Evolutionary conservation across 2,329 filamentous ascomycete species (phyloP).

Genomic region (Sarocladium kiliense): DNA sequence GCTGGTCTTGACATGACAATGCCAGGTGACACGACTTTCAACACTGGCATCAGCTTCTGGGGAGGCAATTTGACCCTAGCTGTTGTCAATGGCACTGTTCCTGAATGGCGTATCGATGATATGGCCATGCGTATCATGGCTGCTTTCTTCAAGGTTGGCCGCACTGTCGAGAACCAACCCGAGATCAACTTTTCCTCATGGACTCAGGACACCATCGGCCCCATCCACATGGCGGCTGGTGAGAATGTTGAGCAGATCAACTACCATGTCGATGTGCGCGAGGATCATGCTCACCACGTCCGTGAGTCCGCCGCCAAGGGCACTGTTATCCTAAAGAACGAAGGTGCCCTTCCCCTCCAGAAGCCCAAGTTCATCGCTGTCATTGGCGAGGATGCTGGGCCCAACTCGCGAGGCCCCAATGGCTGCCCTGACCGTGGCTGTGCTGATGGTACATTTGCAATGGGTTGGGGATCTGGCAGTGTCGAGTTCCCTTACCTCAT

Average conservation of each 20-base stretch:
- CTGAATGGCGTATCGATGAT: slow-evolving; percentile 83
- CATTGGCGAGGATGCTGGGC: slow-evolving; percentile 78
- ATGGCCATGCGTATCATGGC: slow-evolving; percentile 83
- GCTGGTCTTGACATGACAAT: slow-evolving; percentile 85
- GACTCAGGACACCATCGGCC: slow-evolving; percentile 72
- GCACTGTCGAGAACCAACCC: slow-evolving; percentile 39
- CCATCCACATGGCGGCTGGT: slow-evolving; percentile 56
- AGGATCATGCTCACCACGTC: slow-evolving; percentile 66
- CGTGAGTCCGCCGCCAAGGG: slow-evolving; percentile 73
- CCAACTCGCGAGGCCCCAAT: slow-evolving; percentile 71
- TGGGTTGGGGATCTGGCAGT: slow-evolving; percentile 76
- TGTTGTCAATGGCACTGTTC: slow-evolving; percentile 83
- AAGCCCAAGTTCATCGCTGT: slow-evolving; percentile 71
- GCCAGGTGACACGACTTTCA: slow-evolving; percentile 78
- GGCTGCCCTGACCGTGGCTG: slow-evolving; percentile 66
- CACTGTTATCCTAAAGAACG: slow-evolving; percentile 87
- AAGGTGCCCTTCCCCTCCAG: slow-evolving; percentile 63
- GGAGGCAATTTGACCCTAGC: slow-evolving; percentile 83
- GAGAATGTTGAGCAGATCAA: slow-evolving; percentile 66
- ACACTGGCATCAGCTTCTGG: slow-evolving; percentile 70
- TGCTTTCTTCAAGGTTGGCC: slow-evolving; percentile 62
- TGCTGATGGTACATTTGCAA: slow-evolving; percentile 57
- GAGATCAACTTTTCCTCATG: slow-evolving; percentile 84
- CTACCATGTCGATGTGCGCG: slow-evolving; percentile 77
- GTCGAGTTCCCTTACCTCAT: slow-evolving; percentile 71